Conservation (phyloP, 2,329 filamentous ascomycete species). For the Fusarium transvaalense region DNA sequence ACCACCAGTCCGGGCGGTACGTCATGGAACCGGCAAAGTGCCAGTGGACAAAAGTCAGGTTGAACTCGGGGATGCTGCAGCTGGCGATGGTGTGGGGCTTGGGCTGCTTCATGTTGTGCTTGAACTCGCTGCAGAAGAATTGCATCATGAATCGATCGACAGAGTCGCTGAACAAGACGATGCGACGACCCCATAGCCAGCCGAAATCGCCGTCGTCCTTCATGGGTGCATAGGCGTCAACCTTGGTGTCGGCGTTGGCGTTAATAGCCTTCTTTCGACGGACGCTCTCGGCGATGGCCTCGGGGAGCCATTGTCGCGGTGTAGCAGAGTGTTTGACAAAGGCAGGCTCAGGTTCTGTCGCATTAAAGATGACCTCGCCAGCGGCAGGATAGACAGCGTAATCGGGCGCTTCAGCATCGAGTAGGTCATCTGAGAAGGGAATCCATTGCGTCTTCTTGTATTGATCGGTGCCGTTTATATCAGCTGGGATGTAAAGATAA, state of each 20-base stretch:
- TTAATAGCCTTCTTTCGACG: slow-evolving; percentile 28
- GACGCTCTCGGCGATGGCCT: slow-evolving; percentile 26
- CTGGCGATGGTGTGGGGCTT: slow-evolving; percentile 31
- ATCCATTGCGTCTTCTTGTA: slow-evolving; percentile 62
- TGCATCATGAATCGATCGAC: slow-evolving; percentile 44
- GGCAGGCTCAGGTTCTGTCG: slow-evolving; percentile 59
- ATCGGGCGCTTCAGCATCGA: slow-evolving; percentile 68
- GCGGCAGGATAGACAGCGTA: slow-evolving; percentile 55
- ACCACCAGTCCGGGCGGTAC: slow-evolving; percentile 40
- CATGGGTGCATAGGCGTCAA: slow-evolving; percentile 16
- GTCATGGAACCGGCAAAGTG: slow-evolving; percentile 35
- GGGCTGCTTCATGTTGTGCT: slow-evolving; percentile 28
- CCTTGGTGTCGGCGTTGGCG: background rate
- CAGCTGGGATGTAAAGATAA: slow-evolving; percentile 64
- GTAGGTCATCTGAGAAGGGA: slow-evolving; percentile 58
- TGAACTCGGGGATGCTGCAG: slow-evolving; percentile 36
- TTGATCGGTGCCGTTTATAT: slow-evolving; percentile 66
- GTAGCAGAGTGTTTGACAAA: slow-evolving; percentile 27
- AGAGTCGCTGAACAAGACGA: slow-evolving; percentile 38
- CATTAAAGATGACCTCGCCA: slow-evolving; percentile 73
- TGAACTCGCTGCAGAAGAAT: slow-evolving; percentile 39
- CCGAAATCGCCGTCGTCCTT: slow-evolving; percentile 32
- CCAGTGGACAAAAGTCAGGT: slow-evolving; percentile 38
- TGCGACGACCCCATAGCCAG: slow-evolving; percentile 44
- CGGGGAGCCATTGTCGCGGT: slow-evolving; percentile 34